Base-by-base conservation (phyloP, 2,329 filamentous ascomycete genomes). In the Paecilomyces dactylethromorphus region DNA sequence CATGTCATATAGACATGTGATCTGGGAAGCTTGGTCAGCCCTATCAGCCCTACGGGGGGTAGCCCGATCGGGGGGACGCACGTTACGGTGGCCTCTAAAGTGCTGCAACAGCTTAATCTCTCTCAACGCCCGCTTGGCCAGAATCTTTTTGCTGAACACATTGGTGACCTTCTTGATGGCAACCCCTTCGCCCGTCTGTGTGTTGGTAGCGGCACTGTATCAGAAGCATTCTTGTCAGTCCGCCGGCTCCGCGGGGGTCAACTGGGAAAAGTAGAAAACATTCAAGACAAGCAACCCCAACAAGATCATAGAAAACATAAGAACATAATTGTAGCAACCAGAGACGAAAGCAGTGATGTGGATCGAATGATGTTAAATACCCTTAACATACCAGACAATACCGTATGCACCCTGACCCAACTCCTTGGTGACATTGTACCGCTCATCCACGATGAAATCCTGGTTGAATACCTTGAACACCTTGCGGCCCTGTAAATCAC, bases 151-250 rank as follows among this genome's bases (percentile, higher is more conserved):
- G 84, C 92, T 97, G 79, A 99, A 99, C 69, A 99, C 93, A 89
- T 99, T 99, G 81, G 94, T 99, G 75, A 99, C 91, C 80, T 99
- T 99, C 80, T 99, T 99, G 82, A 99, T 94, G 69, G 94, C 94
- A 63, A 99, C 92, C 49, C 93, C 92, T 74, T 99, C 94, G 70
- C 87, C 88, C 32, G 90, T 95, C 76, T 92, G 87, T 73, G 87
- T 88, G 82, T 97, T 97, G 65, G 91, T 90, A 58, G 94, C 94
- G 61, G 94, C 93, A 77, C 92, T 96, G 74, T 64, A 58, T 35
- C 32, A 33, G 15, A 18, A 45, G 13, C 15, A 5, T 39, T 39
- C 10, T 52, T 24, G 50, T 29, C 50, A 52, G 50, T 21, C 18
- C 13, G 50, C 26, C 21, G 21, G 11, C 26, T 29, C 50, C 24